Percentiles rank a stretch among this genome's conserved stretches.
Evolutionary conservation across 75 land plant genomes (phyloP).

Genomic region (Selaginella moellendorffii): DNA sequence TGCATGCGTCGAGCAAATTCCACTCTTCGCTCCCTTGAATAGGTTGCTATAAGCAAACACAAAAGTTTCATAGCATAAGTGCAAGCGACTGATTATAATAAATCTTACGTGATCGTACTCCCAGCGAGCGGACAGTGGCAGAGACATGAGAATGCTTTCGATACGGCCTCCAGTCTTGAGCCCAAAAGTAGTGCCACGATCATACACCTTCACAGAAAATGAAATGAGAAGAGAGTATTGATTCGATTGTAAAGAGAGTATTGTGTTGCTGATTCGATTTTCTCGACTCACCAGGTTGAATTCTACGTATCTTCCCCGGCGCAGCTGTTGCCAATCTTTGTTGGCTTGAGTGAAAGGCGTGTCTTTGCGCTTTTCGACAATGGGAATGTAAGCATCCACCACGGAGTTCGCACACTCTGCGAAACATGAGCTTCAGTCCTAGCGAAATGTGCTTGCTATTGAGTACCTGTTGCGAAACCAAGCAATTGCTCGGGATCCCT

Average conservation of each 20-base stretch:
- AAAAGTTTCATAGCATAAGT: too few relatives aligned
- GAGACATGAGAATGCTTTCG: slow-evolving; percentile 94
- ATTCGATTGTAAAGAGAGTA: not conserved
- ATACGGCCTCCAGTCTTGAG: slow-evolving; percentile 96
- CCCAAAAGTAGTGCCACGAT: slow-evolving; percentile 98
- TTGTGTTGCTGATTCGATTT: not conserved
- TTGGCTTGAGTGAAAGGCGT: slow-evolving; percentile 55
- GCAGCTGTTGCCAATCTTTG: slow-evolving; percentile 89
- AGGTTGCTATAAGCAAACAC: slow-evolving; percentile 38
- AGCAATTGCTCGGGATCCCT: slow-evolving; percentile 80
- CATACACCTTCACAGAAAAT: slow-evolving; percentile 58
- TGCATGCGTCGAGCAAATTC: slow-evolving; percentile 94
- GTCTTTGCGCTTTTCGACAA: slow-evolving; percentile 71
- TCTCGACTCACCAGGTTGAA: slow-evolving; percentile 94
- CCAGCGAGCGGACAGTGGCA: slow-evolving; percentile 91
- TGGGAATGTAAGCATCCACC: slow-evolving; percentile 82
- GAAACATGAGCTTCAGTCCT: too few relatives aligned
- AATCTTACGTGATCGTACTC: slow-evolving; percentile 99
- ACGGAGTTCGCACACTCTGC: slow-evolving; percentile 94
- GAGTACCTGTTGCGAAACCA: slow-evolving; percentile 67
- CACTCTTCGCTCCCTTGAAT: slow-evolving; percentile 92
- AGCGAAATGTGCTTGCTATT: too few relatives aligned
- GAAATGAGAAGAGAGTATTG: too few relatives aligned
- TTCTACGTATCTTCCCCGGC: slow-evolving; percentile 96
- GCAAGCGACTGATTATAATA: too few relatives aligned